phyloP scores from a whole-genome alignment of 768 basidiomycete species.

The Boletus coccyginus region DNA sequence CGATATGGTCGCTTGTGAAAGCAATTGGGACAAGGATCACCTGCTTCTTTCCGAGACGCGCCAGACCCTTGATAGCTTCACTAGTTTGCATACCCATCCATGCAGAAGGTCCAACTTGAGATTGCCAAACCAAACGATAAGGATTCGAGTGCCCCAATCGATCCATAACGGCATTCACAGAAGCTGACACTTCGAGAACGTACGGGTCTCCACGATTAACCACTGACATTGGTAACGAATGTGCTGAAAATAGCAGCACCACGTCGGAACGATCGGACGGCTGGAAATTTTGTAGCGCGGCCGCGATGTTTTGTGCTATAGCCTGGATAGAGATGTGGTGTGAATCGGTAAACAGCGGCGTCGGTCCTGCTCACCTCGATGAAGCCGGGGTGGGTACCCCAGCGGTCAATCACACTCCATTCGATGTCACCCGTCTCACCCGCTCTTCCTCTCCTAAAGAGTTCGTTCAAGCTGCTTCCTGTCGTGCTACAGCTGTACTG shows the following conservation, averaged over 20 bases:
- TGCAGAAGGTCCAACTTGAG: constrained; percentile 92
- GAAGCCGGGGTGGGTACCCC: constrained; percentile 94
- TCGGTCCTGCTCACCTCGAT: constrained; percentile 69
- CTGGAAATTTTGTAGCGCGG: constrained; percentile 77
- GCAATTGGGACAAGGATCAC: constrained; percentile 91
- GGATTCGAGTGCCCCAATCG: constrained; percentile 77
- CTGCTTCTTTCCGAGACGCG: constrained; percentile 71
- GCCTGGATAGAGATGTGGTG: constrained; percentile 50
- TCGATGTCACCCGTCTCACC: constrained; percentile 69
- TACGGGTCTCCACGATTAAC: constrained; percentile 99
- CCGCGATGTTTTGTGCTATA: constrained; percentile 84
- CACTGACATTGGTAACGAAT: constrained; percentile 96
- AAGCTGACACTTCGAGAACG: constrained; percentile 89
- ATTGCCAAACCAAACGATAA: constrained; percentile 96
- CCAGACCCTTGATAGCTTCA: constrained; percentile 85
- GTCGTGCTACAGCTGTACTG: constrained; percentile 99
- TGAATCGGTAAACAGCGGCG: background rate
- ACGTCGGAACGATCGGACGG: constrained; percentile 66
- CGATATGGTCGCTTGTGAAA: constrained; percentile 99
- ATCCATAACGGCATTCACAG: constrained; percentile 92
- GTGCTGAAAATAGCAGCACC: constrained; percentile 92
- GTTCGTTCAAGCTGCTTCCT: constrained; percentile 93
- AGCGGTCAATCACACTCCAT: constrained; percentile 98
- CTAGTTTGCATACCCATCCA: constrained; percentile 99
- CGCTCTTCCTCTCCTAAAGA: constrained; percentile 63